A percentile compares a stretch with the other conserved stretches of the same genome.
phyloP scores from a whole-genome alignment of 1,284 basidiomycete genomes.

The Ustilago shanxiensis region DNA sequence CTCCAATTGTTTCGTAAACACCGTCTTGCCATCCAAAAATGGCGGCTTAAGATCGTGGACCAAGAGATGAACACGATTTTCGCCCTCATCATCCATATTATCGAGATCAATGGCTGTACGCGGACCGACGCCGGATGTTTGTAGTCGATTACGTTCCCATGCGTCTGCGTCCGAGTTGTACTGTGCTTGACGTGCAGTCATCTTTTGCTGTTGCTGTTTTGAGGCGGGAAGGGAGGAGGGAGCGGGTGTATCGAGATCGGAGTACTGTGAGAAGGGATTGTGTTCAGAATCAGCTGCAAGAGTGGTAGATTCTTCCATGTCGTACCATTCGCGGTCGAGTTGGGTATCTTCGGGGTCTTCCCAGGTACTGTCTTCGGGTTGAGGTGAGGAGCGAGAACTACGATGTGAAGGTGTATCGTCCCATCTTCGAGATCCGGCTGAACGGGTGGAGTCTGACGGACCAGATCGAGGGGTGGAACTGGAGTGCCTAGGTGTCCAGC shows the following conservation, averaged over 20 bases:
- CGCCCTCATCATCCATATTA: slow-evolving; percentile 85
- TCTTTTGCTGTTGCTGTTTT: slow-evolving; percentile 49
- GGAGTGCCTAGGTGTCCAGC: slow-evolving; percentile 20
- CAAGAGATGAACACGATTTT: slow-evolving; percentile 95
- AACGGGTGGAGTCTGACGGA: slow-evolving; percentile 22
- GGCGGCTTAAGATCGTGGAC: slow-evolving; percentile 97
- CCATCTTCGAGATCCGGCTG: slow-evolving; percentile 47
- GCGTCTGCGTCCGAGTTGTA: slow-evolving; percentile 93
- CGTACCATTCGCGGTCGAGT: slow-evolving; percentile 67
- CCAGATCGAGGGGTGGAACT: slow-evolving; percentile 3
- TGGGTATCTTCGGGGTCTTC: slow-evolving; percentile 54
- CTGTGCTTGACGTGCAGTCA: slow-evolving; percentile 70
- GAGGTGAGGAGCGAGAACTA: slow-evolving; percentile 37
- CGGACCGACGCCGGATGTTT: slow-evolving; percentile 92
- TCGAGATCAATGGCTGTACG: slow-evolving; percentile 82
- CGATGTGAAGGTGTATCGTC: slow-evolving; percentile 45
- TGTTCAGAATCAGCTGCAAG: slow-evolving; percentile 84
- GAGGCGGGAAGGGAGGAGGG: slow-evolving; percentile 28
- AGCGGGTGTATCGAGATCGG: slow-evolving; percentile 74
- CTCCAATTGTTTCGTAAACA: slow-evolving; percentile 96
- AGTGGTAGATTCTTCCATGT: slow-evolving; percentile 67
- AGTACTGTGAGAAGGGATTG: slow-evolving; percentile 90
- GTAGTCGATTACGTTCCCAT: slow-evolving; percentile 98
- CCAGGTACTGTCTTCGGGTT: slow-evolving; percentile 56
- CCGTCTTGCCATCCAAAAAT: slow-evolving; percentile 94